phyloP scores from a whole-genome alignment of 805 yeast species.

The Starmerella davenportii region DNA sequence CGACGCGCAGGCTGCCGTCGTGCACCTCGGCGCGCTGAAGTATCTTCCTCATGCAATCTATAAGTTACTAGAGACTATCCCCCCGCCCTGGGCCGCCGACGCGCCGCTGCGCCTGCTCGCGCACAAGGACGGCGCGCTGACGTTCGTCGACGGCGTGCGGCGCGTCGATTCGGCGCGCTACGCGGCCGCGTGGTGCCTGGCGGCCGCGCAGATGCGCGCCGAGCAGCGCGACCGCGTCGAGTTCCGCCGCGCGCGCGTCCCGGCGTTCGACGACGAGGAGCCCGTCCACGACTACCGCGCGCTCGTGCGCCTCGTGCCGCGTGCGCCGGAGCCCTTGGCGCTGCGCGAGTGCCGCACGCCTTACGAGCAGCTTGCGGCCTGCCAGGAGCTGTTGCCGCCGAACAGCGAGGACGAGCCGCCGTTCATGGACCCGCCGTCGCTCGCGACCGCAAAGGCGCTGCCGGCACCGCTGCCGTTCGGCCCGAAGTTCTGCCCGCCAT shows the following conservation, averaged over 20 bases:
- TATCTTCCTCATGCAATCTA: conserved; percentile 90
- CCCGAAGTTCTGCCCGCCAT: conserved; percentile 81
- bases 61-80: conserved; percentile 85
- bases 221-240: conserved; percentile 82
- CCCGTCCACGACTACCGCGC: conserved; percentile 78
- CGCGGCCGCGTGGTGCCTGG: conserved; percentile 86
- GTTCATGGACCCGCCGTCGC: conserved; percentile 53
- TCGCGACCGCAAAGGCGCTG: conserved; percentile 79
- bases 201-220: conserved; percentile 83
- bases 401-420: conserved; percentile 33
- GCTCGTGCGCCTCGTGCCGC: conserved; percentile 45
- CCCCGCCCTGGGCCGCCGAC: conserved; percentile 91
- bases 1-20: too few species aligned
- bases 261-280: conserved; percentile 95
- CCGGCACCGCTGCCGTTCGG: conserved; percentile 86
- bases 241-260: conserved; percentile 82
- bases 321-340: conserved; percentile 40
- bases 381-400: neutral
- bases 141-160: conserved; percentile 85
- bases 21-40: conserved; percentile 59
- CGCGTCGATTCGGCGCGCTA: conserved; percentile 84
- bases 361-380: neutral
- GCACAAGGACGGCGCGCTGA: conserved; percentile 83
- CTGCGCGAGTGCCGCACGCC: neutral
- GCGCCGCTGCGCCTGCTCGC: conserved; percentile 78